Percentiles rank a stretch among this genome's conserved stretches.
These are phyloP conservation scores for Fusarium nodosum DNA, from an alignment of 2,329 filamentous ascomycete species.

Conservation along the genomic window DNA sequence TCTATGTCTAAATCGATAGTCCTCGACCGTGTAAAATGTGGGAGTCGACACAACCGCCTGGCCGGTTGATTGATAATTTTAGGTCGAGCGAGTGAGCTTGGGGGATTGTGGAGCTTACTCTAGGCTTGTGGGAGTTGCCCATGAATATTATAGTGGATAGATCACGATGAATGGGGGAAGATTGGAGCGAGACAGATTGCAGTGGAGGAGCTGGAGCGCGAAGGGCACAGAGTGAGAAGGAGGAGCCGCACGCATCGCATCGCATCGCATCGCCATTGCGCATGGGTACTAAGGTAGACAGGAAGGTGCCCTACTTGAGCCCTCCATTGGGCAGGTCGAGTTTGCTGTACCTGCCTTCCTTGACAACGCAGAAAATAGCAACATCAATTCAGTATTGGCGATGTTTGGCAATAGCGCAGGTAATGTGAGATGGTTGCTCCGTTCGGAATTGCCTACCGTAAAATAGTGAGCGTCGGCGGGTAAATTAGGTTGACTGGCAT, in stretches of 20 bases:
- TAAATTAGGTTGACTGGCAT: constrained; percentile 38
- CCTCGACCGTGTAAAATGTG: neutral
- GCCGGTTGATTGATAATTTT: constrained; percentile 24
- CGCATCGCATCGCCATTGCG: constrained; percentile 2
- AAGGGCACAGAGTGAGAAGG: constrained; percentile 41
- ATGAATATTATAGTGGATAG: constrained; percentile 45
- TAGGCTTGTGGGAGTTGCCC: constrained; percentile 42
- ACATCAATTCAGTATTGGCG: neutral
- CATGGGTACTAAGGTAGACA: neutral
- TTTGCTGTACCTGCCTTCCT: constrained; percentile 19
- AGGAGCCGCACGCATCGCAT: constrained; percentile 34
- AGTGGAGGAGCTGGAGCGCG: constrained; percentile 32
- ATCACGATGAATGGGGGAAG: constrained; percentile 41
- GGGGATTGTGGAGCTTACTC: constrained; percentile 37
- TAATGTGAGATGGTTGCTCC: constrained; percentile 23
- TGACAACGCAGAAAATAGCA: constrained; percentile 14
- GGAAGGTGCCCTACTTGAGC: constrained; percentile 15
- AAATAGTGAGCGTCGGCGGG: constrained; percentile 21
- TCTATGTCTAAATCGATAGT: constrained; percentile 6
- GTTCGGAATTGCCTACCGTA: constrained; percentile 38
- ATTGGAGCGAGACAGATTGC: constrained; percentile 40
- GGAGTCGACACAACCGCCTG: constrained; percentile 26
- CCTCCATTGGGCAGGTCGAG: neutral
- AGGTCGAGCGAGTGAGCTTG: constrained; percentile 28
- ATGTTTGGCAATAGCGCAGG: neutral